Base-by-base conservation (phyloP, 257 asterid species). In the Agastache rugosa region DNA sequence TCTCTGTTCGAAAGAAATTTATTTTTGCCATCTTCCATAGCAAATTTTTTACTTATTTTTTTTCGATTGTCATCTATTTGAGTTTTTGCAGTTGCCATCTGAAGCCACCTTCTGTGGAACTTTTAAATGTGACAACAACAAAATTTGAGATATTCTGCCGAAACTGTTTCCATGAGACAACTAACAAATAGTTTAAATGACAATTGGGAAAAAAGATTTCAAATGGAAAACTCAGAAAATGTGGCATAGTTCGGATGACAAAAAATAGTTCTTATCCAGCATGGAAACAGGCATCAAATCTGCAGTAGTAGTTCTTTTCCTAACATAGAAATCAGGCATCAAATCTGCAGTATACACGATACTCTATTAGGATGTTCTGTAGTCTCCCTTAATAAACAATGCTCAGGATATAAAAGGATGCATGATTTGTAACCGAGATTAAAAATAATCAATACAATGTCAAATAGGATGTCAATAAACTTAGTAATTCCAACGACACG, bases 391-490 rank as follows among this genome's bases (percentile, higher is more conserved):
- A 35, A 35, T 27, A 60, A 31, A 14, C 0, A 50, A 53, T n/a
- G n/a, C n/a, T 60, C 37, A 41, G 67, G 22, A 41, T 11, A 60
- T 60, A 31, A 3, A 11, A 19, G 31, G 62, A 66, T 19, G 61
- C 69, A 67, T 12, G 17, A 66, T 54, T 22, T 56, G 37, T 23
- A 50, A 56, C 63, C 4, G 63, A 20, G 50, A 37, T 20, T 59
- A 54, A 53, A 51, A 51, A 11, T 19, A 55, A 19, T 35, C 64
- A 23, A 22, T 22, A 27, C 22, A 35, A 48, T 47, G 54, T 47
- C 54, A 47, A 47, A 45, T 23, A 74, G 44, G 67, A 55, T 22
- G 63, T 20, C 5, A 23, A 15, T 25, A 20, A 14, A 12, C 34
- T 6, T 34, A 31, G 51, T 55, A 76, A 27, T 37, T 55, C 34